A percentile compares a stretch with the other conserved stretches of the same genome.
These are phyloP conservation scores for Clohesyomyces aquaticus DNA, from an alignment of 495 filamentous ascomycete species.

Conservation along the genomic window DNA sequence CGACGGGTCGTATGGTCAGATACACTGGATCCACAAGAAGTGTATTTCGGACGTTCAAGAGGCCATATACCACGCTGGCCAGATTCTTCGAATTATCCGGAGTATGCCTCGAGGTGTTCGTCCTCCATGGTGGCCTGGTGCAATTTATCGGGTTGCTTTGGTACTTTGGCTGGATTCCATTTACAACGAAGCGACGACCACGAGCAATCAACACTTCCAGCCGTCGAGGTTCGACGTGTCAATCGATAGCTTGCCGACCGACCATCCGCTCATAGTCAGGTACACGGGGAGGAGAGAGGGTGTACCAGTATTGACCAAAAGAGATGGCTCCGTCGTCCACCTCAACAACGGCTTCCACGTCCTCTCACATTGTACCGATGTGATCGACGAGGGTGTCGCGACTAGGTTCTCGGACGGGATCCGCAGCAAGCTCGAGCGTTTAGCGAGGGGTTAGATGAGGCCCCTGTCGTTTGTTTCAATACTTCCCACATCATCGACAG, in stretches of 20 bases:
- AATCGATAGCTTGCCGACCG: slow-evolving; percentile 45
- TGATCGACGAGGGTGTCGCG: slow-evolving; percentile 48
- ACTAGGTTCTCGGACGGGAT: slow-evolving; percentile 51
- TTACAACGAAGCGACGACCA: slow-evolving; percentile 42
- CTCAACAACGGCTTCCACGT: slow-evolving; percentile 44
- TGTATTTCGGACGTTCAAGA: slow-evolving; percentile 60
- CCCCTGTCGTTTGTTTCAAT: not conserved
- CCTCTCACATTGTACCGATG: slow-evolving; percentile 48
- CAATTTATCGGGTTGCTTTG: slow-evolving; percentile 48
- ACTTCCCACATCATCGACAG: not conserved
- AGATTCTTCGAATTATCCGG: slow-evolving; percentile 58
- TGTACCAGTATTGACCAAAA: slow-evolving; percentile 45
- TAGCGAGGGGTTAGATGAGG: slow-evolving; percentile 38
- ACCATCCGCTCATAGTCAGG: slow-evolving; percentile 47
- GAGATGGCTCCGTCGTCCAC: slow-evolving; percentile 45
- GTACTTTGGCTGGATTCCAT: slow-evolving; percentile 48
- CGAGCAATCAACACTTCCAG: slow-evolving; percentile 30
- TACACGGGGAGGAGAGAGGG: slow-evolving; percentile 49
- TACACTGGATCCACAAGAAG: slow-evolving; percentile 53
- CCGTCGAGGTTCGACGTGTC: slow-evolving; percentile 42
- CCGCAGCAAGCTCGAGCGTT: slow-evolving; percentile 45
- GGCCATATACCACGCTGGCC: slow-evolving; percentile 63
- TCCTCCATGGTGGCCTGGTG: slow-evolving; percentile 50
- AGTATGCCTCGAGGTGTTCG: slow-evolving; percentile 47
- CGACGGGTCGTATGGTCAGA: slow-evolving; percentile 54